Percentiles rank a stretch among this genome's conserved stretches.
Evolutionary conservation across 768 basidiomycete genomes (phyloP).

Genomic region (Pleurotus tuber-regium): DNA sequence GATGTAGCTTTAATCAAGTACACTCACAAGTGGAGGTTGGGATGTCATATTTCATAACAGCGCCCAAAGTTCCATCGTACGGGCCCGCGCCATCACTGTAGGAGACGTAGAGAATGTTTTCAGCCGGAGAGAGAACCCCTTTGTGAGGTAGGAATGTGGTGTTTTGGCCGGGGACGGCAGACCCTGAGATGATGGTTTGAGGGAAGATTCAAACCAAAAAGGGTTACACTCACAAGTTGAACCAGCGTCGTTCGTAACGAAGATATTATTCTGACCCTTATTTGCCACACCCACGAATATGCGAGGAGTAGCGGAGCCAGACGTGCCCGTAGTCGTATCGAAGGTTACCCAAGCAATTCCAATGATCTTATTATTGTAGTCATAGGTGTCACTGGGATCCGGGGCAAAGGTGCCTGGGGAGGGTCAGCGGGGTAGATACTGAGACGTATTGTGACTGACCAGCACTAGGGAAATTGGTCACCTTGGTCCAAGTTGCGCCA

Average conservation of each 20-base stretch:
- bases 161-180: constrained; percentile 54
- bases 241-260: constrained; percentile 54
- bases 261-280: constrained; percentile 51
- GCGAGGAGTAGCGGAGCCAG: constrained; percentile 52
- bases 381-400: constrained; percentile 47
- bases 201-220: background rate
- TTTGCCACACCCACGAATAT: constrained; percentile 71
- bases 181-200: constrained; percentile 35
- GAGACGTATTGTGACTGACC: constrained; percentile 37
- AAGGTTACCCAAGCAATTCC: constrained; percentile 62
- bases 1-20: background rate
- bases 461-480: constrained; percentile 53
- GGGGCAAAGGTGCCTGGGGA: constrained; percentile 47
- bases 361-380: constrained; percentile 39
- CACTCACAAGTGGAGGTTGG: constrained; percentile 41
- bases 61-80: constrained; percentile 54
- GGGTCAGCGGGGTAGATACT: background rate
- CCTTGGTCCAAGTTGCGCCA: constrained; percentile 56
- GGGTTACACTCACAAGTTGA: constrained; percentile 45
- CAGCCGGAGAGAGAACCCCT: constrained; percentile 57
- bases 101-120: constrained; percentile 57
- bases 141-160: constrained; percentile 62
- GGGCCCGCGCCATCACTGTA: constrained; percentile 65
- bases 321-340: constrained; percentile 51
- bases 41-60: constrained; percentile 52